Evolutionary conservation across 352 stramenopile genomes (phyloP), one percentile per base, ranked within the genome.

Genomic region (Stramenopiles sp.): DNA sequence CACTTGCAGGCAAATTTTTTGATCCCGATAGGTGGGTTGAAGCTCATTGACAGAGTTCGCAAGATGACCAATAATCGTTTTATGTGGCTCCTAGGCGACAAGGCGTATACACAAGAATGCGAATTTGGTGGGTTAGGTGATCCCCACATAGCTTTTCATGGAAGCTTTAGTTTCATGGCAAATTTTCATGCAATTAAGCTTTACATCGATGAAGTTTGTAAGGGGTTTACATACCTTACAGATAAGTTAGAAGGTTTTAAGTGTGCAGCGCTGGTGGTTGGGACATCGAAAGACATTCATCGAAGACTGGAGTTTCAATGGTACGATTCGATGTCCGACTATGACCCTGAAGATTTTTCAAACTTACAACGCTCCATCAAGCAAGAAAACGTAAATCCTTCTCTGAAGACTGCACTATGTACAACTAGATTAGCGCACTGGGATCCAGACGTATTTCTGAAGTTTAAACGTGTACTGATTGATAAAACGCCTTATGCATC

Each of bases 81-180:
- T 81, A 86, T 93, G 67, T 94, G 92, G 83, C 94, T 89, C 82
- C 4, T 82, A 87, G 75, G 84, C 85, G 86, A 87, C 7, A 39
- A 76, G 44, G 25, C 81, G n/a, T 80, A 83, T 75, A 30, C 81
- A 7, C 81, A 83, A 75, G 81, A 83, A 30, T 80, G 82, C 30
- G 81, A 83, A 81, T n/a, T 83, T 44, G 82, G 87, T 14, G 88
- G 85, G 4, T 86, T 85, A 0, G 86, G 89, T 1, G 94, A 98
- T 84, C 93, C 94, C 22, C 93, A 98, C 84, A 97, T 98, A 39
- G 94, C 94, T 0, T 89, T 98, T 29, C 94, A 98, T 83, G 94
- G 94, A 7, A 96, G 90, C 39, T 97, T 98, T 83, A 96, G 90
- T 0, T 89, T 98, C 78, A 98, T 94, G 90, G 67, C 44, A 33